phyloP scores from a whole-genome alignment of 2,329 filamentous ascomycete genomes.

The Cercospora nicotianae region DNA sequence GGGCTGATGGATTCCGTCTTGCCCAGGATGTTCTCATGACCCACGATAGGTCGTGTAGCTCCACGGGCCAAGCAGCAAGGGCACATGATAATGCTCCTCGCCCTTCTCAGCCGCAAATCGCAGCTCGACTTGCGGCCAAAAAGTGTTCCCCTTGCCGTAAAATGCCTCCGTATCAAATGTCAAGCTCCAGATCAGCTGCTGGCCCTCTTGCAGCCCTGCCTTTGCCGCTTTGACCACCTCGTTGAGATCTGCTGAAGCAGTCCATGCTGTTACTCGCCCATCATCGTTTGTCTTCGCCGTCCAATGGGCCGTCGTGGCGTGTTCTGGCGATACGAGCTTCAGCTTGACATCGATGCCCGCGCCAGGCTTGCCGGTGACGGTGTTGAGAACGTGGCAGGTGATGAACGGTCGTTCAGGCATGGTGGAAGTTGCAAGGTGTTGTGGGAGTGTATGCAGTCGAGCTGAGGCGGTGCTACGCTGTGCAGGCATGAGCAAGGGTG shows the following conservation, averaged over 20 bases:
- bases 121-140: constrained; percentile 59
- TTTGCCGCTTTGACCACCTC: constrained; percentile 41
- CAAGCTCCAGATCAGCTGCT: constrained; percentile 64
- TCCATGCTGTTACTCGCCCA: constrained; percentile 71
- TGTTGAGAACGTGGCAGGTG: constrained; percentile 86
- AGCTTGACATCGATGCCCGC: constrained; percentile 66
- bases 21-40: constrained; percentile 51
- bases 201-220: constrained; percentile 31
- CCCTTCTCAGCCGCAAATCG: constrained; percentile 50
- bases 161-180: constrained; percentile 72
- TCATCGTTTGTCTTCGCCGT: constrained; percentile 71
- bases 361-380: constrained; percentile 69
- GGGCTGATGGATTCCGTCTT: not conserved
- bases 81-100: constrained; percentile 74
- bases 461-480: constrained; percentile 1
- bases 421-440: constrained; percentile 15
- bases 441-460: constrained; percentile 18
- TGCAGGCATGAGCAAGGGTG: not conserved
- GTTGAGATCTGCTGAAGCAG: constrained; percentile 46
- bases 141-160: constrained; percentile 61
- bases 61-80: constrained; percentile 72
- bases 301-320: constrained; percentile 51
- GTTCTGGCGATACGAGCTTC: constrained; percentile 44
- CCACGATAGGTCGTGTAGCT: constrained; percentile 82
- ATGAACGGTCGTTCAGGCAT: constrained; percentile 56